Conservation (phyloP, 768 basidiomycete genomes). For the Suillus clintonianus region DNA sequence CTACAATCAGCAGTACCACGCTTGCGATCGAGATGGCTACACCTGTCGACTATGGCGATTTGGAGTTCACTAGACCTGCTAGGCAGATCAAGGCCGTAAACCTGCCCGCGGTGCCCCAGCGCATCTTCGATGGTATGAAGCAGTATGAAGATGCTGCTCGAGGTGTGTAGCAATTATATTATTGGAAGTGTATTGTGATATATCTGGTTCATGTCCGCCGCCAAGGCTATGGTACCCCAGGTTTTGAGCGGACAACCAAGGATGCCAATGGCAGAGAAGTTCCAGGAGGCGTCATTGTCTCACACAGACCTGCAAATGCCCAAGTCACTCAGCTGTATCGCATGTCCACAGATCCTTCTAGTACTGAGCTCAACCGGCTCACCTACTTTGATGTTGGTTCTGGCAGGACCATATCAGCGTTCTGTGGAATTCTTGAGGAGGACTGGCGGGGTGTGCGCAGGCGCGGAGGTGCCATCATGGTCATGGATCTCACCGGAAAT, state of each 20-base stretch:
- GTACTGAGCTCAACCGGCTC: conserved; percentile 33
- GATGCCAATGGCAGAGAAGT: conserved; percentile 11
- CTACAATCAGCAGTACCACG: background rate
- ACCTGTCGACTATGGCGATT: conserved; percentile 30
- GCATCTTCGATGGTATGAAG: conserved; percentile 37
- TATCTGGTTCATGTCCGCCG: background rate
- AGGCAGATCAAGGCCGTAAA: conserved; percentile 42
- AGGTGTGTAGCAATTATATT: conserved; percentile 18
- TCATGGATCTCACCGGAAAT: conserved; percentile 43
- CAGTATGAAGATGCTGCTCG: conserved; percentile 41
- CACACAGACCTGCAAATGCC: conserved; percentile 41
- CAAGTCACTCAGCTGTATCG: conserved; percentile 40
- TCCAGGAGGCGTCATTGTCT: conserved; percentile 31
- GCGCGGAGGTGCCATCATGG: conserved; percentile 36
- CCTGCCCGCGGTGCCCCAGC: conserved; percentile 31
- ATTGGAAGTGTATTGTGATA: background rate
- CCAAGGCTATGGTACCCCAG: conserved; percentile 29
- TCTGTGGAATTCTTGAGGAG: conserved; percentile 37
- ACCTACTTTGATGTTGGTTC: conserved; percentile 42
- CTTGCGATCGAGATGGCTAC: conserved; percentile 14
- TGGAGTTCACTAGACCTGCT: conserved; percentile 38
- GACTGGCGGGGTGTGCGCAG: conserved; percentile 43
- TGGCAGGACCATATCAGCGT: conserved; percentile 36
- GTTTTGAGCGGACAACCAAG: conserved; percentile 26
- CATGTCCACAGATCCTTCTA: conserved; percentile 29